Evolutionary conservation across 139 green algal genomes (phyloP).

Genomic region (Protoeuglena noctilucae): DNA sequence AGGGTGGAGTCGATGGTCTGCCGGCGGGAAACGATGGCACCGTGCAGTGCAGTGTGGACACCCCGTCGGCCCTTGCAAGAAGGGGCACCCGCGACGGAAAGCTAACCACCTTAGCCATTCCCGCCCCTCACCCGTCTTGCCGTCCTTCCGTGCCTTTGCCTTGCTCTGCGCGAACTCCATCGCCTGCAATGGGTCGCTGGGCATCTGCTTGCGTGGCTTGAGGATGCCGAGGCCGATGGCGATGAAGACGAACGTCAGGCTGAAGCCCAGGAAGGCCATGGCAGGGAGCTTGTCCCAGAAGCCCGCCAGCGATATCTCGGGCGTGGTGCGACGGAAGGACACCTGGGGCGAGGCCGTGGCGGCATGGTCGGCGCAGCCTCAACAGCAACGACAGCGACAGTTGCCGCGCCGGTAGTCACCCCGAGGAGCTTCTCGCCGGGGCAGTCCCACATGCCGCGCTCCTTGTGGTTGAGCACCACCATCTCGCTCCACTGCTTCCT

Average conservation of each 20-base stretch:
- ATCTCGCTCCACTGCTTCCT: slow-evolving; percentile 10
- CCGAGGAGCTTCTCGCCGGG: not conserved
- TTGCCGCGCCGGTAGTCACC: not conserved
- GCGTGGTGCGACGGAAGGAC: slow-evolving; percentile 33
- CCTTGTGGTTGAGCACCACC: not conserved
- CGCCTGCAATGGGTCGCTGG: slow-evolving; percentile 37
- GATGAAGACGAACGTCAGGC: slow-evolving; percentile 24
- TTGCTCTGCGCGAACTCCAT: slow-evolving; percentile 87
- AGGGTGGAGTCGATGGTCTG: not conserved
- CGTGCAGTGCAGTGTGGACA: not conserved
- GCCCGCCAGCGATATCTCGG: slow-evolving; percentile 10
- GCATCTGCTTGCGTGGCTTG: slow-evolving; percentile 36
- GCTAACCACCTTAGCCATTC: not conserved
- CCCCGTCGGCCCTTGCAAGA: not conserved
- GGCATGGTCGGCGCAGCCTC: not conserved
- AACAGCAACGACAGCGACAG: slow-evolving; percentile 3
- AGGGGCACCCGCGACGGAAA: not conserved
- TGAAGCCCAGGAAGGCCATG: slow-evolving; percentile 19
- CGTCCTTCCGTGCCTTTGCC: slow-evolving; percentile 62
- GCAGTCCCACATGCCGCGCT: not conserved
- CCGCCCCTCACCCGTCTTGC: slow-evolving; percentile 51
- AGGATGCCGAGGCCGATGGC: slow-evolving; percentile 39
- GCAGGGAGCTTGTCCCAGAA: slow-evolving; percentile 11
- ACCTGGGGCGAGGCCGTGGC: slow-evolving; percentile 23
- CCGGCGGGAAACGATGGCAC: not conserved